A percentile compares a stretch with the other conserved stretches of the same genome.
phyloP scores from a whole-genome alignment of 2,329 filamentous ascomycete genomes.

The Verticillium albo-atrum region DNA sequence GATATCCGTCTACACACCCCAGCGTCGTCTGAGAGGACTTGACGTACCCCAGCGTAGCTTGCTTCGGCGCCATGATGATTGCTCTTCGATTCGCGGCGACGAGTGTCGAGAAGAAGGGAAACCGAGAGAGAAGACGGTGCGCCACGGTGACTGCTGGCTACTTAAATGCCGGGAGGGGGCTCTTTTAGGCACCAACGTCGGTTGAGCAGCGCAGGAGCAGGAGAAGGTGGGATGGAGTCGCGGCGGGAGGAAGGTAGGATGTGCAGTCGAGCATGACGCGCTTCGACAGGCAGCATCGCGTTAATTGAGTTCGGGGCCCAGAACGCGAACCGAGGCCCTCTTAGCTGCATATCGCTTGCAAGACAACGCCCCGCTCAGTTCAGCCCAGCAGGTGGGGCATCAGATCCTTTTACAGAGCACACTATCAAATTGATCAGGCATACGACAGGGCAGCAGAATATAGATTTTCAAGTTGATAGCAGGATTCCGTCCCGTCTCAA shows the following conservation, averaged over 20 bases:
- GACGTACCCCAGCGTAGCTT: constrained; percentile 87
- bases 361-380: background rate
- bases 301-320: constrained; percentile 26
- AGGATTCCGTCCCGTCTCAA: background rate
- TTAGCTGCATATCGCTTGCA: background rate
- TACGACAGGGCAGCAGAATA: background rate
- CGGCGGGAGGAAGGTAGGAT: constrained; percentile 8
- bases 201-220: background rate
- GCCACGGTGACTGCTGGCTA: constrained; percentile 1
- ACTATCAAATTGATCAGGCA: background rate
- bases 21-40: constrained; percentile 68
- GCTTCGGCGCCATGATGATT: constrained; percentile 52
- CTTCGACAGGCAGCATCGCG: constrained; percentile 31
- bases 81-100: background rate
- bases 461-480: background rate
- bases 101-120: background rate
- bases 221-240: background rate
- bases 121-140: background rate
- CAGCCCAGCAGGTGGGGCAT: background rate
- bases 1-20: constrained; percentile 49
- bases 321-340: constrained; percentile 6
- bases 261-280: constrained; percentile 27
- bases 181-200: background rate
- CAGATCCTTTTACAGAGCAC: background rate
- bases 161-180: background rate